Evolutionary conservation across 768 basidiomycete species (phyloP).

Genomic region (Naganishia vishniacii): DNA sequence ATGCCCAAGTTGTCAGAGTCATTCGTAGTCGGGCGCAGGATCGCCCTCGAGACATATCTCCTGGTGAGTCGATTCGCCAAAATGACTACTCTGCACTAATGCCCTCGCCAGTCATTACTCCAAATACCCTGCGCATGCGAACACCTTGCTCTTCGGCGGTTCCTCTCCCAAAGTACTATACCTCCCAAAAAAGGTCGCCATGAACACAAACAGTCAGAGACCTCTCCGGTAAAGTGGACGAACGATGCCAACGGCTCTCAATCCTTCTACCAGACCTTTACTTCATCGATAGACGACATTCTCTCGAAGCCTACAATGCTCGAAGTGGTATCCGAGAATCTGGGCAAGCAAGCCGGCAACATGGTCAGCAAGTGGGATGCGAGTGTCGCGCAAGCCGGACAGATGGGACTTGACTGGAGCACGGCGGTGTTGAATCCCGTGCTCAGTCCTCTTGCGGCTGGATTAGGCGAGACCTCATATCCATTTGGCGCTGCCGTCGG

Average conservation of each 20-base stretch:
- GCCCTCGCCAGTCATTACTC: conserved; percentile 59
- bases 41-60: conserved; percentile 78
- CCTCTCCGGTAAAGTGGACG: not conserved
- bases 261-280: conserved; percentile 81
- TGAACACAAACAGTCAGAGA: conserved; percentile 48
- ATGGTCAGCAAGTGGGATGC: conserved; percentile 49
- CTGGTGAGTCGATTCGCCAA: not conserved
- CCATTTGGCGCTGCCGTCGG: not conserved
- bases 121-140: conserved; percentile 70
- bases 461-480: conserved; percentile 4
- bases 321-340: conserved; percentile 85
- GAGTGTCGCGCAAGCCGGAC: conserved; percentile 76
- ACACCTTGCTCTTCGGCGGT: conserved; percentile 54
- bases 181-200: conserved; percentile 49
- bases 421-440: conserved; percentile 19
- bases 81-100: not conserved
- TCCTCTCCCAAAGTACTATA: conserved; percentile 59
- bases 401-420: conserved; percentile 57
- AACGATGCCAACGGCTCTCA: conserved; percentile 60
- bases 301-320: conserved; percentile 93
- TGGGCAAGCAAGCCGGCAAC: conserved; percentile 67
- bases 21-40: conserved; percentile 75
- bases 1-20: conserved; percentile 79
- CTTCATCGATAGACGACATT: conserved; percentile 94
- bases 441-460: not conserved